Percentiles rank a stretch among this genome's conserved stretches.
Conservation (phyloP, 176 grass and related monocot genomes). For the Avena sativa region DNA sequence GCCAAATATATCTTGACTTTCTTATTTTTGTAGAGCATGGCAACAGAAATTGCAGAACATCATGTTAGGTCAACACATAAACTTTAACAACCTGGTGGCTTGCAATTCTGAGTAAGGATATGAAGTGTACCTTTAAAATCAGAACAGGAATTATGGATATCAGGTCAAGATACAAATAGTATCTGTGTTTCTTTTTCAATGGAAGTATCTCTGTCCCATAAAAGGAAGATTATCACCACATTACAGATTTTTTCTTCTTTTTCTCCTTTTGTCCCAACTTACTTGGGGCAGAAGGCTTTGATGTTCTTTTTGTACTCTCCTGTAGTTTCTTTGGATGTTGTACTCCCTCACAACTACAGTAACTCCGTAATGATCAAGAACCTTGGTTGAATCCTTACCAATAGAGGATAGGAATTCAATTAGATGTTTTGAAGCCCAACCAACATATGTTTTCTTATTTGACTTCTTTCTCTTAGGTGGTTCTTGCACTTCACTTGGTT, state of each 20-base stretch:
- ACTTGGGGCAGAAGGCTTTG: too few species aligned
- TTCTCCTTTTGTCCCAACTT: background rate
- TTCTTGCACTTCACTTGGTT: constrained; percentile 46
- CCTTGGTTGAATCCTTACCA: constrained; percentile 56
- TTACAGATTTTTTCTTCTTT: constrained; percentile 60
- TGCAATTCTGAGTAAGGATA: too few species aligned
- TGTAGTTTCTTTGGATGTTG: constrained; percentile 50
- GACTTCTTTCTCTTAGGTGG: constrained; percentile 59
- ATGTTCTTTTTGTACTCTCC: background rate
- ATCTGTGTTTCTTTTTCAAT: too few species aligned
- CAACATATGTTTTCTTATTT: constrained; percentile 69
- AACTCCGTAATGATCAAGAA: constrained; percentile 59
- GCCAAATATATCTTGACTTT: too few species aligned
- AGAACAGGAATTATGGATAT: too few species aligned
- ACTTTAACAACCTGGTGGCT: too few species aligned
- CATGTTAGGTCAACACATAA: too few species aligned
- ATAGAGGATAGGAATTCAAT: constrained; percentile 67
- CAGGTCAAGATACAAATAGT: too few species aligned
- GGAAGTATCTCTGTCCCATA: constrained; percentile 37
- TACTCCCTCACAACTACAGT: constrained; percentile 69
- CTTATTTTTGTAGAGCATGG: too few species aligned
- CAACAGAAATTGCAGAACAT: too few species aligned
- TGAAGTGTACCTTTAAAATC: too few species aligned
- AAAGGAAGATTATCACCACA: constrained; percentile 60
- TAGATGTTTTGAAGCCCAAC: constrained; percentile 73